Percentiles rank a stretch among this genome's conserved stretches.
These are phyloP conservation scores for Cytospora piceicola DNA, from an alignment of 2,329 filamentous ascomycete species.

Conservation along the genomic window DNA sequence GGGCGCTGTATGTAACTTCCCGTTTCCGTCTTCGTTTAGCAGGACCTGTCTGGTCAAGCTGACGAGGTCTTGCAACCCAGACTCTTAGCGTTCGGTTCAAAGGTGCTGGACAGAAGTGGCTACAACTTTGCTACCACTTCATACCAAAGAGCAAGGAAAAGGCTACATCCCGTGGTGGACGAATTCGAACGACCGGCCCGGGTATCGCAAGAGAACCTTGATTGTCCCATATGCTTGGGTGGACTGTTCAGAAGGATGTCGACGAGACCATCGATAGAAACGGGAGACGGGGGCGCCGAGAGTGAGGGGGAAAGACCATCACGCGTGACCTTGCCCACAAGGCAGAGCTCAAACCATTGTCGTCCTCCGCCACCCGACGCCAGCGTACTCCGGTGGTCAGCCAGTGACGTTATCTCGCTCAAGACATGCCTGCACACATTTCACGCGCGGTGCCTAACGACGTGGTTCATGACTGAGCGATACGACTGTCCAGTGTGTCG, in stretches of 20 bases:
- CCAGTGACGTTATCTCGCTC: conserved; percentile 43
- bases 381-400: not conserved
- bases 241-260: not conserved
- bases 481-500: conserved; percentile 47
- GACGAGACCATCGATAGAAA: not conserved
- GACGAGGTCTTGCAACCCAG: not conserved
- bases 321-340: no score
- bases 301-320: no score
- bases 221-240: conserved; percentile 6
- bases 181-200: not conserved
- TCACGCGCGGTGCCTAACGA: conserved; percentile 45
- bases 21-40: no score
- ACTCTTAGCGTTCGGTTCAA: not conserved
- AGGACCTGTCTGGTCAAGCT: not conserved
- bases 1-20: not conserved
- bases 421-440: conserved; percentile 45
- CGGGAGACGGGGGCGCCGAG: no score
- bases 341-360: no score
- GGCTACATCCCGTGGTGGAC: not conserved
- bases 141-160: not conserved
- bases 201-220: not conserved
- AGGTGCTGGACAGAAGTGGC: not conserved
- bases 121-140: not conserved
- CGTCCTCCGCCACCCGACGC: no score
- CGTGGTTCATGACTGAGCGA: conserved; percentile 44